A percentile compares a stretch with the other conserved stretches of the same genome.
phyloP scores from a whole-genome alignment of 2,329 filamentous ascomycete genomes.

The Graphilbum ipis-grandicollis region DNA sequence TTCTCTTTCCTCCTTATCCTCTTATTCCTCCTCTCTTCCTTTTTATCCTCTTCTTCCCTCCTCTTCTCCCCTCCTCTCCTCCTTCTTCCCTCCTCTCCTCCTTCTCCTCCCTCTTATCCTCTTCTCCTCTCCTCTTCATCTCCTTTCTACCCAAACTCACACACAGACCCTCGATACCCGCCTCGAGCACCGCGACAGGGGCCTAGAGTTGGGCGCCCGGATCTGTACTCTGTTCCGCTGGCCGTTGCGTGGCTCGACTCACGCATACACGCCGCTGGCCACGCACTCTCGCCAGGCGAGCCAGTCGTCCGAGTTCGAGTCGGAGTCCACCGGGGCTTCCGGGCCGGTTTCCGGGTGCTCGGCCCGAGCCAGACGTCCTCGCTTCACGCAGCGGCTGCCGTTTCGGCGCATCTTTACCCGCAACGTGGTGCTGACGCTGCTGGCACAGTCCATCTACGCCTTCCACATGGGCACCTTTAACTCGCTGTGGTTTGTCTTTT shows the following conservation, averaged over 20 bases:
- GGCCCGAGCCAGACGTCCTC: no score
- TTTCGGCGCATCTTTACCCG: slow-evolving; percentile 38
- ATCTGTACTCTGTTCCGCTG: slow-evolving; percentile 15
- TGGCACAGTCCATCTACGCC: slow-evolving; percentile 52
- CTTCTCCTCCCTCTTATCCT: neutral
- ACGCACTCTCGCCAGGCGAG: slow-evolving; percentile 11
- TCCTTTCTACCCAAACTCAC: neutral
- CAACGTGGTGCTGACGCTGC: slow-evolving; percentile 35
- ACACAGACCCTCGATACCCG: slow-evolving; percentile 28
- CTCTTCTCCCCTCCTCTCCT: no score
- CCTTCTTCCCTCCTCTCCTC: neutral
- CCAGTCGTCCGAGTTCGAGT: no score
- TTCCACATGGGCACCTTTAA: slow-evolving; percentile 64
- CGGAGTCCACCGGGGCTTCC: no score
- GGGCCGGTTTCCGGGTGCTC: no score
- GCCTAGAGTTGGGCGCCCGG: slow-evolving; percentile 24
- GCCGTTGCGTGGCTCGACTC: slow-evolving; percentile 9
- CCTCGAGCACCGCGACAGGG: slow-evolving; percentile 22
- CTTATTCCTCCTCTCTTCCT: neutral
- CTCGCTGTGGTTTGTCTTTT: slow-evolving; percentile 58
- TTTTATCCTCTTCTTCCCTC: neutral
- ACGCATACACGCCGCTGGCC: slow-evolving; percentile 19
- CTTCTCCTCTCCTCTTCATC: neutral
- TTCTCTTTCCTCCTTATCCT: neutral
- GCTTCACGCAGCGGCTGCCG: slow-evolving; percentile 29